These are phyloP conservation scores for Endotrypanum monterogeii DNA, from an alignment of 208 protist species.

Conservation along the genomic window DNA sequence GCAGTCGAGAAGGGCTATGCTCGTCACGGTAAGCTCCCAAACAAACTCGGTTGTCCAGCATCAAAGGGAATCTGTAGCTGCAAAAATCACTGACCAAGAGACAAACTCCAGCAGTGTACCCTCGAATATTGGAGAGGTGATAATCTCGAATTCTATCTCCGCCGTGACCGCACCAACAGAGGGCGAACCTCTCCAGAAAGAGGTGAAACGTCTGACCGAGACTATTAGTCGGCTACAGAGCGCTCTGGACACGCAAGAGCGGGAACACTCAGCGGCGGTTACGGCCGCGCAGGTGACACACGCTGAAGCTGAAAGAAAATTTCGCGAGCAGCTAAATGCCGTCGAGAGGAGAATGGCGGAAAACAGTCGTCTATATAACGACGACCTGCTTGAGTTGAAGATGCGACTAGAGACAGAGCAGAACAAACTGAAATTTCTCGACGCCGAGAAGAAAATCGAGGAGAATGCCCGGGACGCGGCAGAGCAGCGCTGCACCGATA, in stretches of 20 bases:
- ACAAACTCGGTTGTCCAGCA: neutral
- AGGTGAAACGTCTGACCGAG: slow-evolving; percentile 16
- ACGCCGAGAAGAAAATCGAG: neutral
- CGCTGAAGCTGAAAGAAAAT: slow-evolving; percentile 6
- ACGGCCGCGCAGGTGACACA: neutral
- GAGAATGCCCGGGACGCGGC: neutral
- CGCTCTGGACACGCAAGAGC: neutral
- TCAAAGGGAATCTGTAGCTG: slow-evolving; percentile 38
- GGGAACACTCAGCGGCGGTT: slow-evolving; percentile 4
- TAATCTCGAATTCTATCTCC: slow-evolving; percentile 4
- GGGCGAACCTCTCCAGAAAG: neutral
- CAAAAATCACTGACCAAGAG: slow-evolving; percentile 55
- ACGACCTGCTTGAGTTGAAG: slow-evolving; percentile 4
- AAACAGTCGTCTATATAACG: neutral
- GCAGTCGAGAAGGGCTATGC: slow-evolving; percentile 5
- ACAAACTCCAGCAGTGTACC: neutral
- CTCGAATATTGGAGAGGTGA: slow-evolving; percentile 43
- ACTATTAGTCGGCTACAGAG: neutral
- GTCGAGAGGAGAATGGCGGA: neutral
- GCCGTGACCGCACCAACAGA: slow-evolving; percentile 2
- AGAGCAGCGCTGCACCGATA: slow-evolving; percentile 1
- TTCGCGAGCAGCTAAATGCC: slow-evolving; percentile 1
- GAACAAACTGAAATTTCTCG: neutral
- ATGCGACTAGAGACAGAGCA: neutral
- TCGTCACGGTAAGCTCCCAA: neutral